Base-by-base conservation (phyloP, 73 alveolate genomes). In the Symbiodinium pilosum region DNA sequence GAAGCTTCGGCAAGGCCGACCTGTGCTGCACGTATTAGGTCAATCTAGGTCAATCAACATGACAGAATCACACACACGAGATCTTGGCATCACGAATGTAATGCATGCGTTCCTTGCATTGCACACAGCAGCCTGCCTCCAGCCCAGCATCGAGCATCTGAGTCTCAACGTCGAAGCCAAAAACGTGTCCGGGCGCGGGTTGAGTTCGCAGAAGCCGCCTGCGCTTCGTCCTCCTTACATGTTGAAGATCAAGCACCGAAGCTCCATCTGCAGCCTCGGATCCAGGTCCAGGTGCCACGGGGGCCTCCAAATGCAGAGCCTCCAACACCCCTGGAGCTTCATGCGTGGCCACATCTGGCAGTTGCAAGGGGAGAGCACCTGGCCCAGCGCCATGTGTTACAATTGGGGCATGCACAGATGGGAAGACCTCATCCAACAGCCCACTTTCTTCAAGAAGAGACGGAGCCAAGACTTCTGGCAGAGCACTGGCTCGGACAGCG, bases 111-210 rank as follows among this genome's bases (percentile, higher is more conserved):
- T n/a, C n/a, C n/a, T n/a, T n/a, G n/a, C n/a, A n/a, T n/a, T n/a
- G n/a, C n/a, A n/a, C n/a, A n/a, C n/a, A n/a, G n/a, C n/a, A n/a
- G 14, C 39, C 39, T 39, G 75, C 54, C 83, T 54, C 84, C 24
- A 24, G 52, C 36, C 43, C 39, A 4, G 52, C 87, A 20, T 64
- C 95, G 2, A 73, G 32, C 40, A 68, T 26, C 32, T 89, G 86
- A 18, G 87, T 89, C 39, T 68, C 51, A 43, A 56, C 86, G 26
- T 89, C 95, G 5, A 64, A 64, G 87, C 95, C 95, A 16, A 68
- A 28, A 39, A 89, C 95, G 34, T 89, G 73, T 18, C 95, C 95
- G 16, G 95, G 95, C 39, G 30, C 28, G 93, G 43, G 93, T 75
- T 43, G 32, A 43, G 71, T 44, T 28, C 11, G 68, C 77, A 5